Conservation (phyloP, 352 stramenopile genomes). For the Globisporangium echinulatum region DNA sequence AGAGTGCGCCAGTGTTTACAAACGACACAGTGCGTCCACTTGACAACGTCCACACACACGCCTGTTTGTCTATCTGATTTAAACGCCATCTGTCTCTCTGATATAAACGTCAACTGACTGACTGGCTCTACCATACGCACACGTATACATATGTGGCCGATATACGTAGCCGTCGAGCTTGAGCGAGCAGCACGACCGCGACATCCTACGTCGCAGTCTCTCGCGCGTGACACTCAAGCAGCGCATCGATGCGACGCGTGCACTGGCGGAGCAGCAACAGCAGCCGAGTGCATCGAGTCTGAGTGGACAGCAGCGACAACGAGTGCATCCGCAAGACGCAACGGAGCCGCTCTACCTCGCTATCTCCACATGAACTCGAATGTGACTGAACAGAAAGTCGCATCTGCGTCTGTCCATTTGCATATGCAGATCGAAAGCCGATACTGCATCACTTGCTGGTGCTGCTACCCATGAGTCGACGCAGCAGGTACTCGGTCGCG, state of each 20-base stretch:
- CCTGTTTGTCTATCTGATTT: no score
- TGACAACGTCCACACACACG: no score
- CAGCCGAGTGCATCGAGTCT: neutral
- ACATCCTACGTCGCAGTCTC: slow-evolving; percentile 53
- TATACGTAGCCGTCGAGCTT: neutral
- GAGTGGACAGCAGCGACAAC: slow-evolving; percentile 4
- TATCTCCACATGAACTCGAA: slow-evolving; percentile 44
- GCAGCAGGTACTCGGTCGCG: slow-evolving; percentile 41
- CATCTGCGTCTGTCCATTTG: no score
- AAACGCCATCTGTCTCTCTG: no score
- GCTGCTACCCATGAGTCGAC: slow-evolving; percentile 17
- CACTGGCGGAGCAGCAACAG: neutral
- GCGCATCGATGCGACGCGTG: slow-evolving; percentile 23
- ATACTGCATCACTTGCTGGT: no score
- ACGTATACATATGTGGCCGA: neutral
- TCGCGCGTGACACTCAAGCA: slow-evolving; percentile 51
- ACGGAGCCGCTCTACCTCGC: slow-evolving; percentile 34
- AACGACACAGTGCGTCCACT: neutral
- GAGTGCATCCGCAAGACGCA: slow-evolving; percentile 10
- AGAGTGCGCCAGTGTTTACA: slow-evolving; percentile 14
- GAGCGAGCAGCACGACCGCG: slow-evolving; percentile 23
- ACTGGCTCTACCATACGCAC: neutral
- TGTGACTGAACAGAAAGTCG: neutral
- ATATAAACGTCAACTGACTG: no score
- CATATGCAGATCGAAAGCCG: no score